phyloP scores from a whole-genome alignment of 352 stramenopile genomes.

The Globisporangium nagaii region DNA sequence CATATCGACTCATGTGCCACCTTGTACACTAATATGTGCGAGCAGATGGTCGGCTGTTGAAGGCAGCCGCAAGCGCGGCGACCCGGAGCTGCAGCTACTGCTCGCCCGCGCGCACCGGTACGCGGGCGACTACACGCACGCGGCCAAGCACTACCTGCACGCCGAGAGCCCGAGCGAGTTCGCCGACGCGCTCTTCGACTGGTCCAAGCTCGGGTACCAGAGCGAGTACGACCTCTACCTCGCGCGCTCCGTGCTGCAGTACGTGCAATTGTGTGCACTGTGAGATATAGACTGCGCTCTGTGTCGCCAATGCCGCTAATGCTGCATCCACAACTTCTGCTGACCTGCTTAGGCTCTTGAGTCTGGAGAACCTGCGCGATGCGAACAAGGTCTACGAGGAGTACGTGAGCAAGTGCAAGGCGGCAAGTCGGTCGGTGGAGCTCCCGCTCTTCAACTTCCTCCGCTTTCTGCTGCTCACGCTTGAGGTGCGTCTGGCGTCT shows the following conservation, averaged over 20 bases:
- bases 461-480: conserved; percentile 76
- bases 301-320: too few relatives aligned
- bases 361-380: conserved; percentile 82
- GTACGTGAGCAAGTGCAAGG: conserved; percentile 52
- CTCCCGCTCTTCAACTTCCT: conserved; percentile 82
- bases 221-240: conserved; percentile 83
- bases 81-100: conserved; percentile 72
- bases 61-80: conserved; percentile 65
- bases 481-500: conserved; percentile 48
- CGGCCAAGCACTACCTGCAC: conserved; percentile 78
- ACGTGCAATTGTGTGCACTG: conserved; percentile 7
- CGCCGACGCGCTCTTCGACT: conserved; percentile 64
- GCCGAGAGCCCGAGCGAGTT: conserved; percentile 68
- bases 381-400: conserved; percentile 74
- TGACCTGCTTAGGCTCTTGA: conserved; percentile 48
- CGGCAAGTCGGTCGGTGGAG: conserved; percentile 34
- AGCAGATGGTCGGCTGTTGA: conserved; percentile 60
- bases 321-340: too few relatives aligned
- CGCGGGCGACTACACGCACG: conserved; percentile 54
- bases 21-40: neutral
- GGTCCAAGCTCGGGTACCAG: conserved; percentile 64
- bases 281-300: neutral
- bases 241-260: conserved; percentile 73
- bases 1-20: neutral
- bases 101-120: conserved; percentile 46